A percentile compares a stretch with the other conserved stretches of the same genome.
These are phyloP conservation scores for Backusella parvicylindrica DNA, from an alignment of 192 early-diverging fungal genomes.

Conservation along the genomic window DNA sequence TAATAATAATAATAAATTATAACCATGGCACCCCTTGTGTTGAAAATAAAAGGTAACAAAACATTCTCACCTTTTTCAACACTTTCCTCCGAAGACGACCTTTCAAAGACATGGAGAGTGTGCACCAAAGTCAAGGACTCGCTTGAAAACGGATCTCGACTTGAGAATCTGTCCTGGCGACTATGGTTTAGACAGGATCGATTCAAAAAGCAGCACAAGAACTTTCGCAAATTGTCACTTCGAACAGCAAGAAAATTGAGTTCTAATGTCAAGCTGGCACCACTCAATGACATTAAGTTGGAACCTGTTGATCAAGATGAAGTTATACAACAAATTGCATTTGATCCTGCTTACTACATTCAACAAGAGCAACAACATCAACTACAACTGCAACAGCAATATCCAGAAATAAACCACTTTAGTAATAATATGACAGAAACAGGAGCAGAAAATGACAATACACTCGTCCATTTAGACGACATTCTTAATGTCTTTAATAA, in stretches of 20 bases:
- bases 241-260: background rate
- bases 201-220: background rate
- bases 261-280: background rate
- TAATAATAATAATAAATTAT: background rate
- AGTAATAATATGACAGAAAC: background rate
- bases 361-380: background rate
- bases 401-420: background rate
- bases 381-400: background rate
- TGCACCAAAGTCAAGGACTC: conserved; percentile 85
- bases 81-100: conserved; percentile 70
- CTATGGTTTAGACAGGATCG: conserved; percentile 62
- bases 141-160: conserved; percentile 76
- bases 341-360: background rate
- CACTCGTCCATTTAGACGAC: background rate
- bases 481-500: conserved; percentile 3
- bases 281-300: background rate
- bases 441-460: conserved; percentile 4
- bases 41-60: conserved; percentile 74
- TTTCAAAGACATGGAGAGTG: conserved; percentile 75
- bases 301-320: background rate
- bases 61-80: conserved; percentile 70
- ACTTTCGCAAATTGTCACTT: background rate
- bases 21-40: conserved; percentile 62
- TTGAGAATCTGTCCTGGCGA: conserved; percentile 87
- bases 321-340: background rate